Conservation (phyloP, 1,284 basidiomycete genomes). For the Cutaneotrichosporon mucoides region DNA sequence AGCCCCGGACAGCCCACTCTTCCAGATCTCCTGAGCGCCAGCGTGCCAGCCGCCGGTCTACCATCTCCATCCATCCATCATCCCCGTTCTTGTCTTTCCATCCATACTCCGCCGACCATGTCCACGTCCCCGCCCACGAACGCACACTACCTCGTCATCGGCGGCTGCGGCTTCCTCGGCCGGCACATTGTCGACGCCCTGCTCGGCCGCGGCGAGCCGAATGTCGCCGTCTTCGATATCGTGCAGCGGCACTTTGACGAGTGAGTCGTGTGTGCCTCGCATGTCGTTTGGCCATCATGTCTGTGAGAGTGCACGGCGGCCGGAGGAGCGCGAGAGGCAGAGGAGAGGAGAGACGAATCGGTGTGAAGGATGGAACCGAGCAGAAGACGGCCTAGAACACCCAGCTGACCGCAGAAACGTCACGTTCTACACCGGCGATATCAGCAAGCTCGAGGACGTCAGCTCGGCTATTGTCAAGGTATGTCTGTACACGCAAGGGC, state of each 20-base stretch:
- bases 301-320: too few relatives aligned
- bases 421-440: slow-evolving; percentile 79
- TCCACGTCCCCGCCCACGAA: slow-evolving; percentile 20
- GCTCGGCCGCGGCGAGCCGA: slow-evolving; percentile 65
- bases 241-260: slow-evolving; percentile 73
- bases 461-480: slow-evolving; percentile 70
- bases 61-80: too few relatives aligned
- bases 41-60: too few relatives aligned
- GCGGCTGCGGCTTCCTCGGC: slow-evolving; percentile 88
- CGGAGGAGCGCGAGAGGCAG: too few relatives aligned
- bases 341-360: too few relatives aligned
- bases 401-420: slow-evolving; percentile 55
- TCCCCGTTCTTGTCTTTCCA: too few relatives aligned
- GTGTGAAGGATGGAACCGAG: too few relatives aligned
- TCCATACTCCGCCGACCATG: slow-evolving; percentile 4
- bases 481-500: slow-evolving; percentile 25
- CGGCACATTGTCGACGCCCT: slow-evolving; percentile 82
- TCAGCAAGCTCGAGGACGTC: slow-evolving; percentile 70
- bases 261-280: slow-evolving; percentile 28
- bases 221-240: slow-evolving; percentile 79
- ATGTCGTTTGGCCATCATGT: too few relatives aligned
- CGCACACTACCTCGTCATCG: slow-evolving; percentile 65
- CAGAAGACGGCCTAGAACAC: too few relatives aligned
- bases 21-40: too few relatives aligned
- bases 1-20: too few relatives aligned